phyloP scores from a whole-genome alignment of 2,329 filamentous ascomycete species.

The Fonsecaea nubica region DNA sequence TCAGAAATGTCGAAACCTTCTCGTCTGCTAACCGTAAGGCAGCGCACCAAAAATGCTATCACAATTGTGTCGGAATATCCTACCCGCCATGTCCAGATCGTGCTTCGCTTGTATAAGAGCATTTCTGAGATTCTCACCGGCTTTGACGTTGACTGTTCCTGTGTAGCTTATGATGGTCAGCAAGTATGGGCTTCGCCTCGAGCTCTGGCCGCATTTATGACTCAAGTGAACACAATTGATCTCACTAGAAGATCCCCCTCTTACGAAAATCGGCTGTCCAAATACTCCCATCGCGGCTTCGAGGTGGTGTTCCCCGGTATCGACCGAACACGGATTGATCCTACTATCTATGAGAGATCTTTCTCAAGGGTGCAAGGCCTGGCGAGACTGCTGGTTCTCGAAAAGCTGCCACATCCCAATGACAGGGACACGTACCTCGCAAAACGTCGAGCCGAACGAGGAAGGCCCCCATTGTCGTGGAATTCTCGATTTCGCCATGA shows the following conservation, averaged over 20 bases:
- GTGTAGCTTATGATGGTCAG: constrained; percentile 78
- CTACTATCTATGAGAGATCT: constrained; percentile 83
- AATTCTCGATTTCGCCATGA: constrained; percentile 48
- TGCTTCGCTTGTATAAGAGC: constrained; percentile 83
- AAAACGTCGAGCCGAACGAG: constrained; percentile 73
- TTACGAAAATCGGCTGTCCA: constrained; percentile 85
- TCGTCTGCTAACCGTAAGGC: not conserved
- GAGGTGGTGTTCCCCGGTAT: constrained; percentile 81
- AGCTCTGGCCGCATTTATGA: constrained; percentile 78
- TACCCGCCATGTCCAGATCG: constrained; percentile 83
- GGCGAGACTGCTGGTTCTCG: constrained; percentile 78
- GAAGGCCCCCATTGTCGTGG: constrained; percentile 63
- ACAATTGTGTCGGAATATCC: constrained; percentile 86
- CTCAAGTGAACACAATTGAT: constrained; percentile 81
- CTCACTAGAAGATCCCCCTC: constrained; percentile 80
- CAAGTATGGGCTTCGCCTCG: constrained; percentile 81
- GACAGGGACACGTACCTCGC: constrained; percentile 74
- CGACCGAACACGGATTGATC: constrained; percentile 77
- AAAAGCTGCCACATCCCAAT: constrained; percentile 72
- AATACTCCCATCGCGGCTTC: constrained; percentile 83
- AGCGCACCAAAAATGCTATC: constrained; percentile 81
- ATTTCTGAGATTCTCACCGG: constrained; percentile 84
- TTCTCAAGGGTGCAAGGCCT: constrained; percentile 78
- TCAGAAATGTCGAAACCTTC: not conserved
- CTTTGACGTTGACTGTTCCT: constrained; percentile 86